Evolutionary conservation across 1,284 basidiomycete genomes (phyloP).

Genomic region (Violaceomyces palustris): DNA sequence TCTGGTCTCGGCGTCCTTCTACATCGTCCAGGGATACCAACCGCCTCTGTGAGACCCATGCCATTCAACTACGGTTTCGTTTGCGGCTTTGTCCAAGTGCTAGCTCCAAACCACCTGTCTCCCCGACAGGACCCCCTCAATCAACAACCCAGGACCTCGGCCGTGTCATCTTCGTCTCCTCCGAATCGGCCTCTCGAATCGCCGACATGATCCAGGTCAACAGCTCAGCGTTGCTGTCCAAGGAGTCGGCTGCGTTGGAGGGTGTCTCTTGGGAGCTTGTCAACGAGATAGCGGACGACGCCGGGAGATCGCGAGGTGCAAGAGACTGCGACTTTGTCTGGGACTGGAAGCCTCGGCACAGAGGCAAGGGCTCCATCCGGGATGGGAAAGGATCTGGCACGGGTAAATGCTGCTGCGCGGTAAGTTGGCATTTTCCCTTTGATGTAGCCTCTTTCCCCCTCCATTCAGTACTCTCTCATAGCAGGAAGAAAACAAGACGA

Average conservation of each 20-base stretch:
- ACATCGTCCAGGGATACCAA: not conserved
- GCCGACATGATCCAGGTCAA: conserved; percentile 8
- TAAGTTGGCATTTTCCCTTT: no score
- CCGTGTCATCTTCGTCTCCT: conserved; percentile 25
- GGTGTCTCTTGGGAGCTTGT: conserved; percentile 23
- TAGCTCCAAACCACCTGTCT: not conserved
- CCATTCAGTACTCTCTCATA: no score
- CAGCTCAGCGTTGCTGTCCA: conserved; percentile 6
- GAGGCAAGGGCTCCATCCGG: not conserved
- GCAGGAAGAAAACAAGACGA: no score
- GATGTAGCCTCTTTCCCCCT: no score
- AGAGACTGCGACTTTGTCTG: conserved; percentile 32
- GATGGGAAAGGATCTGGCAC: not conserved
- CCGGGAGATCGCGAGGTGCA: conserved; percentile 3
- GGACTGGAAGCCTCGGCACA: conserved; percentile 15
- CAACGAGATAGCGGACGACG: not conserved
- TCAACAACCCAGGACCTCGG: not conserved
- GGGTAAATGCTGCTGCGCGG: conserved; percentile 21
- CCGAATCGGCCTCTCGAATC: conserved; percentile 9
- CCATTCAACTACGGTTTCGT: conserved; percentile 11
- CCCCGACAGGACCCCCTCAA: not conserved
- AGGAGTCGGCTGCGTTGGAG: conserved; percentile 19
- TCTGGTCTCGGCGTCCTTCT: conserved; percentile 4
- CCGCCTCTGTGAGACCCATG: conserved; percentile 2
- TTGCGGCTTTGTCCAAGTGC: conserved; percentile 17